Conservation (phyloP, 768 basidiomycete genomes). For the Tylopilus subfusipes region DNA sequence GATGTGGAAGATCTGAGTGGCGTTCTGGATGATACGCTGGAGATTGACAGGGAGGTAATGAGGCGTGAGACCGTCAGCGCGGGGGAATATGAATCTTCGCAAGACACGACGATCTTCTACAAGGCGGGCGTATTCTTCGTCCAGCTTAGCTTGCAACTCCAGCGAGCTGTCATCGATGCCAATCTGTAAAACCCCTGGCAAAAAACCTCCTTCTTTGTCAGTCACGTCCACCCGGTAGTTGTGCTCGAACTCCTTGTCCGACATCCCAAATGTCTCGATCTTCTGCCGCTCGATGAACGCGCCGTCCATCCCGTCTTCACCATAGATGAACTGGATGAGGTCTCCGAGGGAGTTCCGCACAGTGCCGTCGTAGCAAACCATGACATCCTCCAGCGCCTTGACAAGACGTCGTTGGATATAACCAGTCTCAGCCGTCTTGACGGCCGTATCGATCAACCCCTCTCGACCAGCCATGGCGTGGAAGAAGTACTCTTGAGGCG, state of each 20-base stretch:
- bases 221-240: conserved; percentile 95
- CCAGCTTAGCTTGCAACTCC: conserved; percentile 80
- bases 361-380: conserved; percentile 97
- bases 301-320: conserved; percentile 99
- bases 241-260: conserved; percentile 80
- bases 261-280: conserved; percentile 84
- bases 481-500: conserved; percentile 99
- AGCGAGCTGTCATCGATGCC: conserved; percentile 83
- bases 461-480: conserved; percentile 99
- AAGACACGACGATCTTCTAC: conserved; percentile 72
- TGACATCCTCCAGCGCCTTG: conserved; percentile 96
- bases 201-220: conserved; percentile 75
- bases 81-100: conserved; percentile 81
- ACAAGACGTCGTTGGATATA: conserved; percentile 98
- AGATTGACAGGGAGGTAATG: conserved; percentile 96
- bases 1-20: conserved; percentile 95
- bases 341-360: conserved; percentile 97
- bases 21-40: conserved; percentile 92
- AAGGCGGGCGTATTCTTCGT: conserved; percentile 69
- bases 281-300: conserved; percentile 95
- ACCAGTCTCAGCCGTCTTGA: conserved; percentile 99
- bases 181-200: conserved; percentile 75
- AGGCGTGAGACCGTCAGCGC: conserved; percentile 61
- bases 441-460: conserved; percentile 97
- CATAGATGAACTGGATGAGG: conserved; percentile 93